Evolutionary conservation across 1,284 basidiomycete species (phyloP), one percentile per base, ranked within the genome.

Genomic region (Naganishia cerealis): DNA sequence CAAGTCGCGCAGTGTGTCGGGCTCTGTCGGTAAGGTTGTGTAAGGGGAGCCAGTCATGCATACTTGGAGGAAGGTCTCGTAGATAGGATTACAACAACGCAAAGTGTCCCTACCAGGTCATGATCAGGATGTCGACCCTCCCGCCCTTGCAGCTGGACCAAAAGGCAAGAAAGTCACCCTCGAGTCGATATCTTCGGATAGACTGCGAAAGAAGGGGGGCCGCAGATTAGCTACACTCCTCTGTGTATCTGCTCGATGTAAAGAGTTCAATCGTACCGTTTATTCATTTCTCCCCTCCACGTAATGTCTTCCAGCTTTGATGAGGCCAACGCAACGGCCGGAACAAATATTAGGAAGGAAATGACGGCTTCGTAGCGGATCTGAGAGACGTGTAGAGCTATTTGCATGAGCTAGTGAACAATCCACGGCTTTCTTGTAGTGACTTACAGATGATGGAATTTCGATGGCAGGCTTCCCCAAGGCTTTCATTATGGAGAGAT

Each of bases 401-500:
- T 66, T 38, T 4, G 15, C 50, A 39, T 33, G 24, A 24, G 43
- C 16, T 46, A 18, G 16, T 18, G 48, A 65, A 15, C 4, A 48
- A 33, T 33, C 29, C 33, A 53, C 5, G 24, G 9, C 12, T 10
- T 12, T 18, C 5, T 10, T 50, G 5, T 21, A 5, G 29, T 36
- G 1, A 72, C 77, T 71, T 36, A 80, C 80, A 1, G 78, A 80
- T 5, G 70, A 67, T 0, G 80, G 80, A 13, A 81, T 70, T 9
- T 69, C 26, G 0, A 62, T 65, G 9, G 72, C 68, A 1, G 75
- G 72, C 50, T 73, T 71, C 2, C 76, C 75, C 10, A 81, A 71
- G 0, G 79, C 78, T 69, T 81, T 81, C 52, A 80, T 67, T 0
- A 77, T 79, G 10, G 78, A 80, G 33, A 81, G 72, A 67, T 80